Evolutionary conservation across 495 filamentous ascomycete species (phyloP), one percentile per base, ranked within the genome.

Genomic region (Neurospora africana): DNA sequence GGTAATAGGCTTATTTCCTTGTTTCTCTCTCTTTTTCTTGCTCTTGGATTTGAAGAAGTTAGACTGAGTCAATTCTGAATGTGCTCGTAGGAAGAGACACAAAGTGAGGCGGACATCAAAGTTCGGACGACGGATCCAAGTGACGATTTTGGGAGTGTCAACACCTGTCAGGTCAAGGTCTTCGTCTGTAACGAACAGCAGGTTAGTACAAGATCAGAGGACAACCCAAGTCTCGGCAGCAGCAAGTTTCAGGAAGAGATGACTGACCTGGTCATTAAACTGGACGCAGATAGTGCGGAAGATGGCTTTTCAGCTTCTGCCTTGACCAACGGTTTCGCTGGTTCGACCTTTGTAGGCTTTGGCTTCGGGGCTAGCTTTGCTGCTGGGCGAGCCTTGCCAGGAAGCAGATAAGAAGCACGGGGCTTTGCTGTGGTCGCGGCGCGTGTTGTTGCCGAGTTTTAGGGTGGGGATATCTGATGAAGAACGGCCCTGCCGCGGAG

Each of bases 31-130:
- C 65, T 77, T 72, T 74, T 70, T 80, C 76, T 83, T 77, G 73
- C 76, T 81, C 76, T 81, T 79, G 78, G 81, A 78, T 74, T 75
- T 79, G 77, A 74, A 76, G 76, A 78, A 78, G 78, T 77, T 81
- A 82, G 81, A 86, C 75, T 79, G 78, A 84, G 82, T 87, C 84
- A 88, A 88, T 86, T 88, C 81, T 86, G 85, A 85, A 83, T 87
- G 83, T 84, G 81, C 83, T 81, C 83, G 79, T 80, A 78, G 39
- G 80, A 85, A 79, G 79, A 79, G 77, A 80, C 77, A 80, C 75
- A 78, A n/a, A 44, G 41, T 9, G 19, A 44, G 41, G 41, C 41
- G 41, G 41, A 9, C 41, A 3, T 44, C 19, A 44, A 44, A 44
- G 19, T 21, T 47, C n/a, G 43, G 43, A 47, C n/a, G 44, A 47